These are phyloP conservation scores for Pinus albicaulis DNA, from an alignment of 75 land plant species.

Conservation along the genomic window DNA sequence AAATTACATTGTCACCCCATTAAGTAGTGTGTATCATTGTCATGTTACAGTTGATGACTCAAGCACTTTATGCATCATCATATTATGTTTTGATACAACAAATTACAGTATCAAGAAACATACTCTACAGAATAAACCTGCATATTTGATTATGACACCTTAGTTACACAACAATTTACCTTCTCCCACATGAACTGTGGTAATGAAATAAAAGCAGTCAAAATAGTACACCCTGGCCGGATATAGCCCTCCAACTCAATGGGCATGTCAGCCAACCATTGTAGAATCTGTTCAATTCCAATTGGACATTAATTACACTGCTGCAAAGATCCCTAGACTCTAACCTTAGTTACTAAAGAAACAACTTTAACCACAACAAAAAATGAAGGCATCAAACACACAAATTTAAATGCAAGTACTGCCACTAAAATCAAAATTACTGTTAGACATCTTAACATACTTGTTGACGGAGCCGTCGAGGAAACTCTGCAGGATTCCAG, in stretches of 20 bases:
- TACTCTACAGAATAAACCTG: neutral
- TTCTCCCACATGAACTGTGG: conserved; percentile 83
- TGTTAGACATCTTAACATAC: conserved; percentile 33
- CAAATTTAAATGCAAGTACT: conserved; percentile 19
- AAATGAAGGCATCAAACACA: neutral
- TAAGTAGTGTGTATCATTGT: neutral
- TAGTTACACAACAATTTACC: conserved; percentile 32
- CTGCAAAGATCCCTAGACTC: too few species aligned
- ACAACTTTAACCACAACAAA: neutral
- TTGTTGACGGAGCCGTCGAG: conserved; percentile 94
- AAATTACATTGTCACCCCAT: neutral
- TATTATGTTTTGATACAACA: neutral
- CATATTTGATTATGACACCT: too few species aligned
- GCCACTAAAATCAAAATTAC: conserved; percentile 6
- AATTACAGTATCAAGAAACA: neutral
- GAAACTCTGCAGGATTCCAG: conserved; percentile 99
- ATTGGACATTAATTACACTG: conserved; percentile 6
- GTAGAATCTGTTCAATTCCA: conserved; percentile 56
- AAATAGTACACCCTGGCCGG: conserved; percentile 95
- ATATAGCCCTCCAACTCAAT: conserved; percentile 97
- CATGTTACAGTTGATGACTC: neutral
- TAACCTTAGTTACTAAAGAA: neutral
- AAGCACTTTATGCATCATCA: too few species aligned
- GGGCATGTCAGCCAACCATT: conserved; percentile 97
- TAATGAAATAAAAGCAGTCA: conserved; percentile 88